Evolutionary conservation across 768 basidiomycete genomes (phyloP).

Genomic region (Tylopilus subfusipes): DNA sequence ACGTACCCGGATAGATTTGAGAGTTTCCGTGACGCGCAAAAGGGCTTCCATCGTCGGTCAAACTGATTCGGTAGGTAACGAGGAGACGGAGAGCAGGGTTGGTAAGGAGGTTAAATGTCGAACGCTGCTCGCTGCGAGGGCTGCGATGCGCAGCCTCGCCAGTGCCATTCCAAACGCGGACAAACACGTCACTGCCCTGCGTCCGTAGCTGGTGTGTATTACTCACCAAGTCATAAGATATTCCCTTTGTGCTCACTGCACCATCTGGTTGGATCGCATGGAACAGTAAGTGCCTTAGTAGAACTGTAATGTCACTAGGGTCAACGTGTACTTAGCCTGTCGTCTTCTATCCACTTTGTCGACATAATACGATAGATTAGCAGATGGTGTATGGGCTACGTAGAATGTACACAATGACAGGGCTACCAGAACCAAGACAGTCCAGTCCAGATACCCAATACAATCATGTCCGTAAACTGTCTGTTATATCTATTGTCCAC

Average conservation of each 20-base stretch:
- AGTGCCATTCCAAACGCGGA: background rate
- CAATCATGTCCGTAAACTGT: background rate
- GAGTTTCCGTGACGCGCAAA: conserved; percentile 60
- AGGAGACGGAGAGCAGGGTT: background rate
- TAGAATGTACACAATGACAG: background rate
- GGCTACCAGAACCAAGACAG: background rate
- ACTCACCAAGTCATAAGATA: no score
- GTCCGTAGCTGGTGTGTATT: no score
- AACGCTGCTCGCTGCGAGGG: background rate
- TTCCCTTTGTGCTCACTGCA: no score
- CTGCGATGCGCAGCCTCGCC: background rate
- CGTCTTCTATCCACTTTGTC: background rate
- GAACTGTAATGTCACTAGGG: no score
- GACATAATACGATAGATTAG: background rate
- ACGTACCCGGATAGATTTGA: conserved; percentile 65
- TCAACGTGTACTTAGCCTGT: no score
- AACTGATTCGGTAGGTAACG: background rate
- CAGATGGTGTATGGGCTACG: background rate
- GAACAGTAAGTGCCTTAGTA: no score
- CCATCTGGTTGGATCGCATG: no score
- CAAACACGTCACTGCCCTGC: background rate
- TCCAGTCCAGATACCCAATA: background rate
- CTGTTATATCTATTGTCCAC: background rate
- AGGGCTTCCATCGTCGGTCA: conserved; percentile 54
- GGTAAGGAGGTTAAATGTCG: background rate